These are phyloP conservation scores for Sarocladiaceae sp. DNA, from an alignment of 2,329 filamentous ascomycete genomes.

Conservation along the genomic window DNA sequence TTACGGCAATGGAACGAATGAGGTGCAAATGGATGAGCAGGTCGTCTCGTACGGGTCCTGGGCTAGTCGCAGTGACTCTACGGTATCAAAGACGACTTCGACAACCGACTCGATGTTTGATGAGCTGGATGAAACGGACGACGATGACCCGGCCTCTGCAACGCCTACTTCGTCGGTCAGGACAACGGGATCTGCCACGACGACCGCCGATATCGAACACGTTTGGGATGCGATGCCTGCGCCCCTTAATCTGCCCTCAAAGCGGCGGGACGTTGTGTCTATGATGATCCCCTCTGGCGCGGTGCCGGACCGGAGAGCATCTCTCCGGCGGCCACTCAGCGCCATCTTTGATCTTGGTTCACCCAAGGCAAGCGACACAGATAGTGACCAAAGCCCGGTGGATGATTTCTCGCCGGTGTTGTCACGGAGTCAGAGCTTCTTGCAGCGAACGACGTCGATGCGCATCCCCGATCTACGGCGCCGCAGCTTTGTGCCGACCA, in stretches of 20 bases:
- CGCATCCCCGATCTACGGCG: neutral
- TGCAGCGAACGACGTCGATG: neutral
- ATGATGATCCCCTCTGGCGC: slow-evolving; percentile 14
- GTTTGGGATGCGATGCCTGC: slow-evolving; percentile 6
- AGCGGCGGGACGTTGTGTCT: slow-evolving; percentile 22
- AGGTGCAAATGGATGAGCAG: slow-evolving; percentile 21
- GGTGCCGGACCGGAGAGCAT: slow-evolving; percentile 13
- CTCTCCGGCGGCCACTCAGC: slow-evolving; percentile 22
- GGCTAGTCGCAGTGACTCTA: slow-evolving; percentile 20
- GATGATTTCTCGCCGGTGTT: neutral
- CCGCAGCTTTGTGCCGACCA: neutral
- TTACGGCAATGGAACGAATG: slow-evolving; percentile 48
- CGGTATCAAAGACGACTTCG: slow-evolving; percentile 18
- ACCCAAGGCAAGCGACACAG: neutral
- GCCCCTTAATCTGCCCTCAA: slow-evolving; percentile 16
- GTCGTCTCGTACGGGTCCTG: slow-evolving; percentile 5
- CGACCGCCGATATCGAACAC: neutral
- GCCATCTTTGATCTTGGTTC: slow-evolving; percentile 15
- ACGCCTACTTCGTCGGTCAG: slow-evolving; percentile 20
- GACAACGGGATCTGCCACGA: slow-evolving; percentile 15
- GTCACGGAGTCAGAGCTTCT: neutral
- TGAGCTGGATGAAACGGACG: slow-evolving; percentile 15
- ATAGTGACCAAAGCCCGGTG: neutral
- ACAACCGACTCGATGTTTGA: slow-evolving; percentile 20
- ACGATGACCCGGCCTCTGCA: slow-evolving; percentile 9